Base-by-base conservation (phyloP, 2,329 filamentous ascomycete species). In the Fusarium oligoseptatum region DNA sequence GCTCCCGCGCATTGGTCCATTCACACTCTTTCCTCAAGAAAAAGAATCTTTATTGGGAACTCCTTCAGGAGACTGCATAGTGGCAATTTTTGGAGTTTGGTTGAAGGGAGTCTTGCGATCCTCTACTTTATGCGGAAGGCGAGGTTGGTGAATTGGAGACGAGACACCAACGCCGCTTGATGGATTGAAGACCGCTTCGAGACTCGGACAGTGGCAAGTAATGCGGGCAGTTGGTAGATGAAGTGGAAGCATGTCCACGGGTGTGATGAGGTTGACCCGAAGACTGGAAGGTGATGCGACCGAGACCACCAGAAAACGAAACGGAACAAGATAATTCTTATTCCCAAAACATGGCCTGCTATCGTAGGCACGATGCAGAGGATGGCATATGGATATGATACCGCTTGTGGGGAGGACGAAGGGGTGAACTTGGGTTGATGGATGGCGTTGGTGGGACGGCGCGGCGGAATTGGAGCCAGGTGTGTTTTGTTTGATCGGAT, bases 381-480 rank as follows among this genome's bases (percentile, higher is more conserved):
- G 41, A 52, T 36, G 64, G 70, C 60, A 60, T 41, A 60, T 57
- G 14, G n/a, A 60, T 41, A 60, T 57, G 14, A 22, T 29, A 34
- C 48, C 45, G 48, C 34, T 68, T 56, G 60, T 57, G 64, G 65
- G 58, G 48, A 68, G 37, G 72, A 73, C 24, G 45, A 55, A 67
- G 57, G 61, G 66, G 62, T 68, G 48, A 73, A 45, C 36, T 74
- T 75, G 60, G 72, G 72, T 70, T 75, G 72, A 69, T 75, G 68
- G 66, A 73, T 32, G 73, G 73, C 73, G 72, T 75, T 75, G 67
- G 60, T 64, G 72, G 72, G 55, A 73, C 62, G 72, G 55, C 37
- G 37, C 70, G 72, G 55, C 34, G 37, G 52, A 52, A 66, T 72
- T 64, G 60, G 74, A 75, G 60, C 72, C 60, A 75, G 66, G 73